Evolutionary conservation across 768 basidiomycete genomes (phyloP).

Genomic region (Leucosporidium creatinivorum): DNA sequence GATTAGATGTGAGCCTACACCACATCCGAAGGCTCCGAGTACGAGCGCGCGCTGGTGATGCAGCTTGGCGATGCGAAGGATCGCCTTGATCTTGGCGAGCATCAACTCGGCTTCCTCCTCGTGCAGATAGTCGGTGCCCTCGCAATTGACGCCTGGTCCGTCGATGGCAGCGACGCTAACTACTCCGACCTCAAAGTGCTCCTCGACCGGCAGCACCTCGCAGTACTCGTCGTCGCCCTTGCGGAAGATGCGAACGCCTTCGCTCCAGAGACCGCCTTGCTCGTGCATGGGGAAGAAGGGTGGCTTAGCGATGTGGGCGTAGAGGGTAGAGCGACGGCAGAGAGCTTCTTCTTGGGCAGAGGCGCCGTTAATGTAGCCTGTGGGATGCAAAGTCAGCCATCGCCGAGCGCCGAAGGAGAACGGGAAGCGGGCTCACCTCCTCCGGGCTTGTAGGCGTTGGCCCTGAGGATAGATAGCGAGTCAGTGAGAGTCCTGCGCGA

Average conservation of each 20-base stretch:
- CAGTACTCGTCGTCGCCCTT: not conserved
- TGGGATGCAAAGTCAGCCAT: too few species aligned
- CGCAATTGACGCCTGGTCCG: not conserved
- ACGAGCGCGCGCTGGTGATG: not conserved
- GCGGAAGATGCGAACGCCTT: not conserved
- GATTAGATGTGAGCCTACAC: not conserved
- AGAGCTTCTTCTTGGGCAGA: constrained; percentile 9
- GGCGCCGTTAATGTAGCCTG: constrained; percentile 4
- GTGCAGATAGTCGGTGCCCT: not conserved
- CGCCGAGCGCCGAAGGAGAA: too few species aligned
- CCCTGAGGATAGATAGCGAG: not conserved
- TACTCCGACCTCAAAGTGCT: not conserved
- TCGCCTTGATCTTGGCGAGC: not conserved
- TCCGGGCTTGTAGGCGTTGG: not conserved
- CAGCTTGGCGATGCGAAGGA: constrained; percentile 6
- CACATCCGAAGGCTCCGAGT: constrained; percentile 9
- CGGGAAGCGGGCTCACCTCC: not conserved
- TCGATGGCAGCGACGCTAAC: not conserved
- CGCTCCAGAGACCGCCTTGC: not conserved
- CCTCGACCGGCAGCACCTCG: not conserved
- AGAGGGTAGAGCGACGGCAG: constrained; percentile 6
- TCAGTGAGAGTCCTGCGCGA: too few species aligned
- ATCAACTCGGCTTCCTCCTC: not conserved
- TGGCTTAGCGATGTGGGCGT: not conserved
- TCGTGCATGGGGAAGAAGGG: not conserved